phyloP scores from a whole-genome alignment of 129 eudicot species.

The Erigeron canadensis region DNA sequence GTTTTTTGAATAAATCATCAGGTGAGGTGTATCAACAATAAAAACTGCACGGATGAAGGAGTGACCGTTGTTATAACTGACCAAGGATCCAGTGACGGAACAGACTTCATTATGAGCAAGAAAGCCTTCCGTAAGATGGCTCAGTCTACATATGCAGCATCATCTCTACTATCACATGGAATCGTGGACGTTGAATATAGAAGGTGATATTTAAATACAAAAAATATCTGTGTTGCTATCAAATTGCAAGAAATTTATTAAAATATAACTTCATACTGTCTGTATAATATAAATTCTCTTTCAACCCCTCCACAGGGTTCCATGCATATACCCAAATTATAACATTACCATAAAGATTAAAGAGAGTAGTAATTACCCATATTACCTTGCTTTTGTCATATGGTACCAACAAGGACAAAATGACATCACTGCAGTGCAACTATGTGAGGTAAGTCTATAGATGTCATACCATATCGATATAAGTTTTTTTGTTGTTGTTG shows the following conservation, averaged over 20 bases:
- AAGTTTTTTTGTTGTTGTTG: not conserved
- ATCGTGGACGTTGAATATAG: constrained; percentile 73
- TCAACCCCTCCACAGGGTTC: constrained; percentile 43
- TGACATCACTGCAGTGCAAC: constrained; percentile 83
- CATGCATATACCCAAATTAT: constrained; percentile 71
- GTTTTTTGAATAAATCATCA: constrained; percentile 4
- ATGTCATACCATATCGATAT: not conserved
- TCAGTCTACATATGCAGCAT: constrained; percentile 54
- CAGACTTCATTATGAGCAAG: constrained; percentile 78
- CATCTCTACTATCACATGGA: constrained; percentile 53
- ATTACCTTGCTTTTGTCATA: constrained; percentile 71
- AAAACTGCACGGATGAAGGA: constrained; percentile 73
- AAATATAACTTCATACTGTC: not conserved
- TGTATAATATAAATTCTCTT: not conserved
- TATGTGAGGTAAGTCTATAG: constrained; percentile 58
- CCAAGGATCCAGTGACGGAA: constrained; percentile 61
- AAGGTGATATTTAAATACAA: constrained; percentile 40
- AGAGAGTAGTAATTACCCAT: constrained; percentile 71
- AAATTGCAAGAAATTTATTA: not conserved
- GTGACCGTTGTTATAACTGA: constrained; percentile 72
- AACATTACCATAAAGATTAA: constrained; percentile 78
- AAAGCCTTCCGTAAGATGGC: constrained; percentile 71
- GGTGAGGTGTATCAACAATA: constrained; percentile 70
- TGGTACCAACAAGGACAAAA: constrained; percentile 77
- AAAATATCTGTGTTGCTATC: not conserved